These are phyloP conservation scores for Populus hybrid DNA, from an alignment of 441 rosid genomes.

Conservation along the genomic window DNA sequence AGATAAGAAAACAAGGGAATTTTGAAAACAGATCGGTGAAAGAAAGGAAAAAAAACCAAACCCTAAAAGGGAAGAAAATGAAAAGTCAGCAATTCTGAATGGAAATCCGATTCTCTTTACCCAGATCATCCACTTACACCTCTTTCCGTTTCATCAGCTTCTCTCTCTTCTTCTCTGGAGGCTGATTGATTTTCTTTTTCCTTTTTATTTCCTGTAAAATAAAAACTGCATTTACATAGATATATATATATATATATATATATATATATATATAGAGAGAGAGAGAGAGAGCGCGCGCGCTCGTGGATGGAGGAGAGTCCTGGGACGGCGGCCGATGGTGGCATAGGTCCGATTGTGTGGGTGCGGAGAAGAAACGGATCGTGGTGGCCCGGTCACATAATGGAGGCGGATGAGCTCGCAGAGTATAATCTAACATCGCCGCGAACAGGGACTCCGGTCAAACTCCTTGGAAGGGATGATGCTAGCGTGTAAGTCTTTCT, in stretches of 20 bases:
- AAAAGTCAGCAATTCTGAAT: slow-evolving; percentile 53
- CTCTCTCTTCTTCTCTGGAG: slow-evolving; percentile 36
- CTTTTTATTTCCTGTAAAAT: neutral
- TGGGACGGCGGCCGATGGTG: slow-evolving; percentile 36
- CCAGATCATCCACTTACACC: slow-evolving; percentile 28
- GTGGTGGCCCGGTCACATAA: slow-evolving; percentile 98
- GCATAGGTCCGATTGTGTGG: slow-evolving; percentile 90
- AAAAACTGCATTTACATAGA: neutral
- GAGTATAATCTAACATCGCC: slow-evolving; percentile 74
- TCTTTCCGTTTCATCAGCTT: slow-evolving; percentile 40
- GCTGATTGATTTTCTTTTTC: slow-evolving; percentile 13
- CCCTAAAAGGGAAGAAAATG: slow-evolving; percentile 13
- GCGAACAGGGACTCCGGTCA: slow-evolving; percentile 93
- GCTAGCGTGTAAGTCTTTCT: slow-evolving; percentile 83
- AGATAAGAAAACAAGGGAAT: too few relatives aligned
- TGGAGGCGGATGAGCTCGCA: slow-evolving; percentile 74
- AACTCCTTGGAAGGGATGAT: slow-evolving; percentile 96
- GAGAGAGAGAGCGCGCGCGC: neutral
- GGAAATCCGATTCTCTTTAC: slow-evolving; percentile 37
- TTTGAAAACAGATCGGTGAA: too few relatives aligned
- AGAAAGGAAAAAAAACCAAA: neutral
- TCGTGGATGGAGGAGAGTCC: slow-evolving; percentile 16
- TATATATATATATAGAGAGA: too few relatives aligned
- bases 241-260: neutral
- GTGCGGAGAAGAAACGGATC: slow-evolving; percentile 96